A percentile compares a stretch with the other conserved stretches of the same genome.
Conservation (phyloP, 2,329 filamentous ascomycete species). For the Monilinia vaccinii-corymbosi region DNA sequence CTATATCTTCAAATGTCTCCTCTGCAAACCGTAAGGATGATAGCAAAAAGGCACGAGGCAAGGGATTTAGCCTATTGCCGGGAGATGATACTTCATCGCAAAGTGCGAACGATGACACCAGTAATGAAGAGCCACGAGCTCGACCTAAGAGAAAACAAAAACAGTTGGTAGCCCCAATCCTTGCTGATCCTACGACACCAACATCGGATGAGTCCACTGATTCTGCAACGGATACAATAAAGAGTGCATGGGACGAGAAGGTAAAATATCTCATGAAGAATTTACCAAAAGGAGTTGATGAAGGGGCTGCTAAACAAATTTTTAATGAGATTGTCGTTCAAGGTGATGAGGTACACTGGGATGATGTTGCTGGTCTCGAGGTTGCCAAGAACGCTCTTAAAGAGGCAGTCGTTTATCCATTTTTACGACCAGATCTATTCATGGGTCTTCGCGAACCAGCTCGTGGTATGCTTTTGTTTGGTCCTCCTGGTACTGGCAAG, state of each 20-base stretch:
- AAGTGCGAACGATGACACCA: constrained; percentile 27
- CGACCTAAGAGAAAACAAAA: constrained; percentile 27
- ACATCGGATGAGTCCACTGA: constrained; percentile 40
- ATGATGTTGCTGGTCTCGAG: constrained; percentile 84
- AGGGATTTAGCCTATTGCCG: constrained; percentile 15
- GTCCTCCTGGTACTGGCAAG: constrained; percentile 95
- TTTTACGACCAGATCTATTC: constrained; percentile 89
- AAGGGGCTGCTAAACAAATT: constrained; percentile 77
- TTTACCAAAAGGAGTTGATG: constrained; percentile 74
- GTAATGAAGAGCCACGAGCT: constrained; percentile 20
- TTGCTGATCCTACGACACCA: constrained; percentile 33
- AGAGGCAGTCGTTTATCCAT: constrained; percentile 95
- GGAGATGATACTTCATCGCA: constrained; percentile 26
- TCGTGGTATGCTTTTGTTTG: constrained; percentile 90
- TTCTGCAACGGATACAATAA: constrained; percentile 34
- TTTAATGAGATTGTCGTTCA: constrained; percentile 92
- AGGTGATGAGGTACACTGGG: constrained; percentile 92
- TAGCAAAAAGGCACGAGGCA: constrained; percentile 17
- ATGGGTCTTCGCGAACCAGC: constrained; percentile 92
- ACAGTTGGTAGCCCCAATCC: constrained; percentile 29
- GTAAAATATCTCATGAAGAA: constrained; percentile 62
- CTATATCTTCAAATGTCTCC: constrained; percentile 28
- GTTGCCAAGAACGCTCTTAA: constrained; percentile 85
- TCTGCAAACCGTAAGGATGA: constrained; percentile 27
- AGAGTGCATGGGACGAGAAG: constrained; percentile 50